Evolutionary conservation across 768 basidiomycete species (phyloP).

Genomic region (Termitomyces bulborhizus): DNA sequence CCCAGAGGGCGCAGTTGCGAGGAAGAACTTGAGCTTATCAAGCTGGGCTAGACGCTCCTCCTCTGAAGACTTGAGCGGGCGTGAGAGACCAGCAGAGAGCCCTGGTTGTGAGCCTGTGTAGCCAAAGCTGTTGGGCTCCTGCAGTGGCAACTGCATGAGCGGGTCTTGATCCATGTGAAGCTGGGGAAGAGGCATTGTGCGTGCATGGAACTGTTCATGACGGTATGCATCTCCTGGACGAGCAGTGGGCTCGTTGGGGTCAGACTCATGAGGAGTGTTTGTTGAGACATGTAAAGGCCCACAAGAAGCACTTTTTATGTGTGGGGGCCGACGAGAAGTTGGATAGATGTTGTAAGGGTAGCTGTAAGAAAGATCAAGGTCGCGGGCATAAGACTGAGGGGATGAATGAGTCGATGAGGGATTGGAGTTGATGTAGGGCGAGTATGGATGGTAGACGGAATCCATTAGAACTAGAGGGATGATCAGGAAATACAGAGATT

Average conservation of each 20-base stretch:
- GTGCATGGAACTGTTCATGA: conserved; percentile 36
- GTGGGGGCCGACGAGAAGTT: conserved; percentile 15
- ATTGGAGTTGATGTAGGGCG: conserved; percentile 21
- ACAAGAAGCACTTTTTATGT: conserved; percentile 13
- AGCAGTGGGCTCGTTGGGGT: conserved; percentile 43
- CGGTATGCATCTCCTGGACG: conserved; percentile 41
- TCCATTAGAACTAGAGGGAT: too few species aligned
- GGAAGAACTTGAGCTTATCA: conserved; percentile 83
- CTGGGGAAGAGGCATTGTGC: conserved; percentile 16
- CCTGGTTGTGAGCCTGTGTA: conserved; percentile 21
- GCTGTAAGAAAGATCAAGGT: conserved; percentile 13
- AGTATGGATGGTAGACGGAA: too few species aligned
- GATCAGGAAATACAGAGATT: not conserved
- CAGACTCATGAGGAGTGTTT: conserved; percentile 28
- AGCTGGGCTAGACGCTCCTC: conserved; percentile 69
- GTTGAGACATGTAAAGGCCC: conserved; percentile 33
- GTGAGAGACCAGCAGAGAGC: conserved; percentile 37
- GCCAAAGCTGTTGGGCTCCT: not conserved
- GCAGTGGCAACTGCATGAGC: not conserved
- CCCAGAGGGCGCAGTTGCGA: conserved; percentile 75
- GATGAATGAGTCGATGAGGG: conserved; percentile 27
- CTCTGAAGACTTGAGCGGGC: conserved; percentile 59
- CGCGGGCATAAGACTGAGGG: conserved; percentile 14
- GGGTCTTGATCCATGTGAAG: conserved; percentile 7
- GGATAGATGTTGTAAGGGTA: conserved; percentile 17